Percentiles rank a stretch among this genome's conserved stretches.
Conservation (phyloP, 2,329 filamentous ascomycete genomes). For the Domatiomyces globalis region DNA sequence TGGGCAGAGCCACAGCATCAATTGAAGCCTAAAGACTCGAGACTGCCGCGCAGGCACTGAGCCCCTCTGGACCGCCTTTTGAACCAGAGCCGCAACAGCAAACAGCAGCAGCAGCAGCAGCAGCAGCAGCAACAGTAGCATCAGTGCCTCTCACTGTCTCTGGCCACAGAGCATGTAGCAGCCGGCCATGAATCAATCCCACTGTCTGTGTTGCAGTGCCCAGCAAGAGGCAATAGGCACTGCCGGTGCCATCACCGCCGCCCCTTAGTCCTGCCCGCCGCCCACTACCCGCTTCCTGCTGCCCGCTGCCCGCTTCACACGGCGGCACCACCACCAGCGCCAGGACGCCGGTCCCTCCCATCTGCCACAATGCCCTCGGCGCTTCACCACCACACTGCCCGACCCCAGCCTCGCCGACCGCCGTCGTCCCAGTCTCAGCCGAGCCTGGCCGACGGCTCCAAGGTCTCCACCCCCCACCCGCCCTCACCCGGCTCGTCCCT, state of each 20-base stretch:
- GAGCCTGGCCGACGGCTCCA: conserved; percentile 11
- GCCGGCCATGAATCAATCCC: not conserved
- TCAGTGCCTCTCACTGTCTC: too few relatives aligned
- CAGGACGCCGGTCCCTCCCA: too few relatives aligned
- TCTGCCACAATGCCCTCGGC: conserved; percentile 13
- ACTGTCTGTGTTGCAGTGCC: not conserved
- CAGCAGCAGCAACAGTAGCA: too few relatives aligned
- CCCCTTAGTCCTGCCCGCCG: not conserved
- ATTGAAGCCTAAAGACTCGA: not conserved
- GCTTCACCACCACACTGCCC: not conserved
- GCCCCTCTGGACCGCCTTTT: not conserved
- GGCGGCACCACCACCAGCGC: not conserved
- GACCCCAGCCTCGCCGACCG: not conserved
- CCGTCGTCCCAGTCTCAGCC: conserved; percentile 12
- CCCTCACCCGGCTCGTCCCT: conserved; percentile 10
- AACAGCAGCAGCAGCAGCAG: not conserved
- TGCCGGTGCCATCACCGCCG: not conserved
- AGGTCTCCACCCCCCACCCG: conserved; percentile 1
- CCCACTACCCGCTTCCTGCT: too few relatives aligned
- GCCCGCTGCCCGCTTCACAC: too few relatives aligned
- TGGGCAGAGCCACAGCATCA: not conserved
- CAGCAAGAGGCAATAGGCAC: not conserved
- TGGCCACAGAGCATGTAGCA: not conserved
- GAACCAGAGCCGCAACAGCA: too few relatives aligned
- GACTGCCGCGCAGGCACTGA: not conserved